Percentiles rank a stretch among this genome's conserved stretches.
Evolutionary conservation across 257 asterid species (phyloP).

Genomic region (Nicotiana otophora): DNA sequence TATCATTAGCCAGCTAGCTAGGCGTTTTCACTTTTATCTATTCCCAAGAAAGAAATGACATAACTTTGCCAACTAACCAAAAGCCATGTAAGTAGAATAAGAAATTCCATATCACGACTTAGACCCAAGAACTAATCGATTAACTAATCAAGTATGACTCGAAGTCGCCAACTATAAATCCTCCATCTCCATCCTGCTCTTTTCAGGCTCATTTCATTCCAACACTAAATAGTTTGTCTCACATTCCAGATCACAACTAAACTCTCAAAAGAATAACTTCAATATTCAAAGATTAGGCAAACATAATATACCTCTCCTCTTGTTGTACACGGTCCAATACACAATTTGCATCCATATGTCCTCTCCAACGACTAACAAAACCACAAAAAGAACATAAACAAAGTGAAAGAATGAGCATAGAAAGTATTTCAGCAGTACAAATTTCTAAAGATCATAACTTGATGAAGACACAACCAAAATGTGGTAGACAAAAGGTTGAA

Average conservation of each 20-base stretch:
- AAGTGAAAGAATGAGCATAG: neutral
- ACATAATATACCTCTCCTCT: constrained; percentile 15
- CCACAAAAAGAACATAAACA: neutral
- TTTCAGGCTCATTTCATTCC: neutral
- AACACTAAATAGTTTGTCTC: neutral
- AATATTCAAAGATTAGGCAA: neutral
- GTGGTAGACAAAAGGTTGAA: neutral
- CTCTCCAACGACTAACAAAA: constrained; percentile 10
- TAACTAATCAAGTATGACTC: neutral
- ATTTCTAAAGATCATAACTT: neutral
- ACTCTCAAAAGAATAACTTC: neutral
- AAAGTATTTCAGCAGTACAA: neutral
- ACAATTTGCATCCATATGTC: constrained; percentile 17
- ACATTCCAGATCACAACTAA: neutral
- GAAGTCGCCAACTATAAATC: neutral
- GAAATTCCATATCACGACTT: neutral
- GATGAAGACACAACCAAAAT: neutral
- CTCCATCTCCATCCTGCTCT: neutral
- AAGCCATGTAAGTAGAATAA: neutral
- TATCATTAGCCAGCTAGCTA: neutral
- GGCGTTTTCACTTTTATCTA: neutral
- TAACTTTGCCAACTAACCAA: neutral
- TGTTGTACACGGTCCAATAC: constrained; percentile 16
- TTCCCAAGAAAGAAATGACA: neutral
- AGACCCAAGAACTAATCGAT: neutral